These are phyloP conservation scores for Cercospora sesami DNA, from an alignment of 2,329 filamentous ascomycete genomes.

Conservation along the genomic window DNA sequence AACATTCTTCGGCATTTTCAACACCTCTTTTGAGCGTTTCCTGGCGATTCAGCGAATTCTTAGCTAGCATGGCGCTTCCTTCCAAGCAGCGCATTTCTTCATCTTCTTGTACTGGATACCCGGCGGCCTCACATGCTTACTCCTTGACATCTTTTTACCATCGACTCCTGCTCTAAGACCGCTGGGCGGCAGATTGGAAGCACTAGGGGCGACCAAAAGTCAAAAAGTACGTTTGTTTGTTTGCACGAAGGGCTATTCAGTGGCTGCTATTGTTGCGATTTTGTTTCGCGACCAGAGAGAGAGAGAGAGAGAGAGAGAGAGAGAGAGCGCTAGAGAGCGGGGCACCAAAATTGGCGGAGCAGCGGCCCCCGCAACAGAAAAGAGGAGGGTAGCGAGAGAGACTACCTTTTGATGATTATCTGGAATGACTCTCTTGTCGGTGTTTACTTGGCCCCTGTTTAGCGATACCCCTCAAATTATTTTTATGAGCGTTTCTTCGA, in stretches of 20 bases:
- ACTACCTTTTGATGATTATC: neutral
- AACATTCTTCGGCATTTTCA: neutral
- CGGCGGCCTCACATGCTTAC: conserved; percentile 11
- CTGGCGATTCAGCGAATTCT: neutral
- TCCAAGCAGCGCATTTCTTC: neutral
- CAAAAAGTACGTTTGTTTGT: conserved; percentile 6
- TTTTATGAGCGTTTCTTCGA: neutral
- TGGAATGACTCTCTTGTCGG: neutral
- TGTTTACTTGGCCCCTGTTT: neutral
- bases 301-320: too few species aligned
- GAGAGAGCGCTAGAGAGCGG: too few species aligned
- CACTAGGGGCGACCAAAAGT: conserved; percentile 1
- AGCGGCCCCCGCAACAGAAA: neutral
- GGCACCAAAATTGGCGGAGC: neutral
- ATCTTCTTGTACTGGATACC: conserved; percentile 19
- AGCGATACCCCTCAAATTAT: conserved; percentile 3
- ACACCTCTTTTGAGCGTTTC: conserved; percentile 1
- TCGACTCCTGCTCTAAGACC: neutral
- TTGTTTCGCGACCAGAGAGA: neutral
- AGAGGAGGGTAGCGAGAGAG: neutral
- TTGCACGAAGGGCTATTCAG: conserved; percentile 4
- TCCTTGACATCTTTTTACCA: conserved; percentile 1
- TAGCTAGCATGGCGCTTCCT: conserved; percentile 1
- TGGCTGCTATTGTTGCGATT: neutral
- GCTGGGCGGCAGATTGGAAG: conserved; percentile 5